Base-by-base conservation (phyloP, 345 rosid genomes). In the Heritiera fomes region DNA sequence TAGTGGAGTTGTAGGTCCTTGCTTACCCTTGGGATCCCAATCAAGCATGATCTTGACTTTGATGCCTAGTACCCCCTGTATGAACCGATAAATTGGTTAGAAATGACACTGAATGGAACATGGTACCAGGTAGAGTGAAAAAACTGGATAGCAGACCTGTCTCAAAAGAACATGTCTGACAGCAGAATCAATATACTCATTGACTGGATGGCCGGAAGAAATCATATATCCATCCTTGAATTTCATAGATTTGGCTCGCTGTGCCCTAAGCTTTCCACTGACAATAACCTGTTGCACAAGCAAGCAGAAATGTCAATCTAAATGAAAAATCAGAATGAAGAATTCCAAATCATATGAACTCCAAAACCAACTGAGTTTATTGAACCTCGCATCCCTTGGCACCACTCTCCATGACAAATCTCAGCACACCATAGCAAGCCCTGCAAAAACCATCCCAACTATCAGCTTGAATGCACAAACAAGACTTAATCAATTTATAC, bases 181-280 rank as follows among this genome's bases (percentile, higher is more conserved):
- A 6, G 97, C 98, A n/a, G 98, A 88, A 81, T 95, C 98, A 20
- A 93, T 91, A 76, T 93, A 95, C 46, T 95, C 98, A 20, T 95
- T 90, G 9, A 91, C 92, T 0, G 98, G 98, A 68, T 93, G 98
- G 43, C 98, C 98, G 18, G 98, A 91, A 30, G 98, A 95, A 50
- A 91, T 90, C 98, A 95, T 95, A 80, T 95, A 95, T 8, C 98
- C 98, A 71, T 95, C 98, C 88, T 91, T 93, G 80, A 95, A 95
- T 79, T 93, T 95, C 98, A 95, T 93, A 5, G 97, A 91, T 80
- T 95, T 95, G 20, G 98, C 98, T 79, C 98, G 93, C 64, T 86
- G 89, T 43, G 98, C 98, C 74, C 95, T 88, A 4, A 95, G 89
- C 86, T 95, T 95, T 68, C 98, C 98, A 18, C 98, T 95, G 34